Evolutionary conservation across 495 filamentous ascomycete species (phyloP), one percentile per base, ranked within the genome.

Genomic region (Talaromyces borbonicus): DNA sequence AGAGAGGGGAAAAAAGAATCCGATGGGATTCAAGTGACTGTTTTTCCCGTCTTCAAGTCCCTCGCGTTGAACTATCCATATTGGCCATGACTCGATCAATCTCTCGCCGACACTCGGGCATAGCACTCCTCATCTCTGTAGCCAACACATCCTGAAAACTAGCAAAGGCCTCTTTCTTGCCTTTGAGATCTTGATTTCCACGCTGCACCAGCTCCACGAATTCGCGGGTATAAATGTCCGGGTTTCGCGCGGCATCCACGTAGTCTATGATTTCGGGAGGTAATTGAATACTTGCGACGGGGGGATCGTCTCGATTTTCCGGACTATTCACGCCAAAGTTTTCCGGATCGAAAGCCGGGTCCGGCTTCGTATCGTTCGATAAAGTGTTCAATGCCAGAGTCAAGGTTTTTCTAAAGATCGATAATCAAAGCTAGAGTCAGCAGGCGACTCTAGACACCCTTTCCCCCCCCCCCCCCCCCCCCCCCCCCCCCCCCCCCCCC

Each of bases 171-270:
- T 80, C 73, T 59, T 73, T 75, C 72, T 88, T 89, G 16, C 92
- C 92, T 55, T 84, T 83, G 55, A 90, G 65, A 48, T 83, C 72
- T 67, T 95, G 90, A 59, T 97, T 97, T 25, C 77, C 71, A 51
- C 80, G 74, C 60, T 90, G 78, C 18, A 87, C 85, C 15, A 87
- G 70, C 78, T 98, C 93, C 37, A 97, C 88, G 56, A 96, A 95
- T 68, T 97, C 90, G 29, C 92, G 77, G 43, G 90, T 97, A 72
- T 96, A 99, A 65, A 99, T 95, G 60, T 97, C 90, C 11, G 92
- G 92, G 67, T 99, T 99, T 35, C 92, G 84, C 9, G 87, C 81
- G 43, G 84, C 75, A 61, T 96, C 89, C 41, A 99, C 86, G 68
- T 99, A 99, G 49, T 84, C 74, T 56, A 96, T 84, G 8, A 98